A percentile compares a stretch with the other conserved stretches of the same genome.
phyloP scores from a whole-genome alignment of 495 filamentous ascomycete genomes.

The Lophium mytilinum region DNA sequence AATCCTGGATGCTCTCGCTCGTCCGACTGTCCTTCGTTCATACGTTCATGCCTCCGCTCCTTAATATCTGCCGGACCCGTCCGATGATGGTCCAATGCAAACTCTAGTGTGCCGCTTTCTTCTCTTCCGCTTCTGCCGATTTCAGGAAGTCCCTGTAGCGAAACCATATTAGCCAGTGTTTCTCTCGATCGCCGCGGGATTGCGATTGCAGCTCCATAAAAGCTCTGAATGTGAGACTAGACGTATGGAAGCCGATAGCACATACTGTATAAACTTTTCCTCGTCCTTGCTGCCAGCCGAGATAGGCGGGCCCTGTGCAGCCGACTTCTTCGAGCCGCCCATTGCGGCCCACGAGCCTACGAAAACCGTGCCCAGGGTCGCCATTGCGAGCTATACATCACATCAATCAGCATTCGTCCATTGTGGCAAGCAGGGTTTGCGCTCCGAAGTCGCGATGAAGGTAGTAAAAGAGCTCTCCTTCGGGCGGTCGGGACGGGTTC shows the following conservation, averaged over 20 bases:
- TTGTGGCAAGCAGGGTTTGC: too few species aligned
- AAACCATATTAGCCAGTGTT: too few species aligned
- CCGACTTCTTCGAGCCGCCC: constrained; percentile 57
- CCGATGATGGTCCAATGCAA: not conserved
- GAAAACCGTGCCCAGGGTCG: constrained; percentile 61
- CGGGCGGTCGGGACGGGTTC: not conserved
- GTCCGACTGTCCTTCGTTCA: not conserved
- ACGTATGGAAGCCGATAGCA: not conserved
- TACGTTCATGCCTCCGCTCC: not conserved
- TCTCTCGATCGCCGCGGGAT: too few species aligned
- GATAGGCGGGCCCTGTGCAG: constrained; percentile 61
- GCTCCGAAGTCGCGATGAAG: too few species aligned
- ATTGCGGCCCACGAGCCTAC: constrained; percentile 46
- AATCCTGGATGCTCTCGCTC: not conserved
- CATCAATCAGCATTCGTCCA: constrained; percentile 10
- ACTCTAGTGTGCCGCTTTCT: constrained; percentile 56
- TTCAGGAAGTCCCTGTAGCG: constrained; percentile 26
- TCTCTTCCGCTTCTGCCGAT: constrained; percentile 44
- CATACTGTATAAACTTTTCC: constrained; percentile 96
- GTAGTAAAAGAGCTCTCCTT: too few species aligned
- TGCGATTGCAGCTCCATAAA: too few species aligned
- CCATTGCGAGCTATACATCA: constrained; percentile 69
- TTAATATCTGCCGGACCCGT: not conserved
- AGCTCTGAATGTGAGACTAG: too few species aligned
- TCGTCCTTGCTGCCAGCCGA: constrained; percentile 85